Evolutionary conservation across 768 basidiomycete species (phyloP).

Genomic region (Pulveroboletus sp.): DNA sequence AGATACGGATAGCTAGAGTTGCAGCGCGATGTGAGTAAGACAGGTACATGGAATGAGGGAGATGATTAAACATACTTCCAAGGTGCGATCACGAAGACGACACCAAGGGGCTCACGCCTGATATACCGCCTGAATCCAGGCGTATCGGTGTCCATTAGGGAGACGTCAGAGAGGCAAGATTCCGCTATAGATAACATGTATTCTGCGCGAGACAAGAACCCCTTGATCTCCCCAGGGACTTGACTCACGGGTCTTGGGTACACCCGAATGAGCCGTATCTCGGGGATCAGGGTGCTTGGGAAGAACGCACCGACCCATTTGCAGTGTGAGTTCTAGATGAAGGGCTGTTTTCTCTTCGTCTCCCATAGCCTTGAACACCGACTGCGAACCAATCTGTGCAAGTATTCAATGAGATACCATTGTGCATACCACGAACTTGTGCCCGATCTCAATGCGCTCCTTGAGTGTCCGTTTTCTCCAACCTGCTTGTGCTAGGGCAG

Average conservation of each 20-base stretch:
- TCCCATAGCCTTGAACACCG: slow-evolving; percentile 41
- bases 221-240: slow-evolving; percentile 71
- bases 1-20: slow-evolving; percentile 77
- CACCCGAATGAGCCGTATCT: neutral
- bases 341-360: slow-evolving; percentile 47
- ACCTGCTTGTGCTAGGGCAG: slow-evolving; percentile 62
- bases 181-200: slow-evolving; percentile 85
- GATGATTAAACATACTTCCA: slow-evolving; percentile 68
- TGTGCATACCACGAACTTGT: slow-evolving; percentile 61
- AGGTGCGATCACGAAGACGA: slow-evolving; percentile 82
- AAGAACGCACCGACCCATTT: slow-evolving; percentile 81
- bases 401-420: neutral
- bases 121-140: slow-evolving; percentile 84
- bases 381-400: slow-evolving; percentile 25
- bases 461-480: slow-evolving; percentile 61
- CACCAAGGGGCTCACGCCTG: slow-evolving; percentile 77
- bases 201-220: slow-evolving; percentile 73
- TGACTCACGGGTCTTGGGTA: slow-evolving; percentile 69
- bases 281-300: neutral
- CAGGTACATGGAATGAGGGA: neutral
- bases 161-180: slow-evolving; percentile 66
- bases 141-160: slow-evolving; percentile 70
- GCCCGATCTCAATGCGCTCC: slow-evolving; percentile 66
- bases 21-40: neutral
- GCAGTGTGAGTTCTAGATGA: slow-evolving; percentile 69